A percentile compares a stretch with the other conserved stretches of the same genome.
These are phyloP conservation scores for Cladorrhinum samala DNA, from an alignment of 495 filamentous ascomycete species.

Conservation along the genomic window DNA sequence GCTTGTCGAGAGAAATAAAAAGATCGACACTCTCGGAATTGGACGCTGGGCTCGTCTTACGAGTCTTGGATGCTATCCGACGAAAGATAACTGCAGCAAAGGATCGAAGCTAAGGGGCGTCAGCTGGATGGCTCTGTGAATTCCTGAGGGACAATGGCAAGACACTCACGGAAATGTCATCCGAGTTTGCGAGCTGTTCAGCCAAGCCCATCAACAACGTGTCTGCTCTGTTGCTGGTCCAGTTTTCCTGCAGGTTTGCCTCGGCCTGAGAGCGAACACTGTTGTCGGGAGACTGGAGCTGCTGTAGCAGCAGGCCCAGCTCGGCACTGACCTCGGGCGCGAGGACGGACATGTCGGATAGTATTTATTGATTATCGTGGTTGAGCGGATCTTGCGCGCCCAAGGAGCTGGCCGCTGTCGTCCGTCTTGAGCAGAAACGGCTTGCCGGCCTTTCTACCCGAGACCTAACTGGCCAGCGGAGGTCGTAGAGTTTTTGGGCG, in stretches of 20 bases:
- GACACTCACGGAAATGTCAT: slow-evolving; percentile 57
- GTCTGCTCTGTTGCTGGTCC: slow-evolving; percentile 74
- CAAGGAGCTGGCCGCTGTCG: not conserved
- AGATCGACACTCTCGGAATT: slow-evolving; percentile 70
- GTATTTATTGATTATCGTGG: not conserved
- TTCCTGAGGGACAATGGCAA: slow-evolving; percentile 2
- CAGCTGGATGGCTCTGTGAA: not conserved
- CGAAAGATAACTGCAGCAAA: slow-evolving; percentile 94
- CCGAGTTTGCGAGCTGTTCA: slow-evolving; percentile 72
- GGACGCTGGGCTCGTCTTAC: slow-evolving; percentile 51
- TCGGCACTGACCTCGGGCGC: slow-evolving; percentile 73
- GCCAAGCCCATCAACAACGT: slow-evolving; percentile 86
- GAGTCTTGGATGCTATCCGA: slow-evolving; percentile 80
- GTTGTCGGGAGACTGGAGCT: slow-evolving; percentile 88
- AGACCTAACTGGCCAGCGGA: not conserved
- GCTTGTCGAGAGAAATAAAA: slow-evolving; percentile 65
- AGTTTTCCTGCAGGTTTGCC: slow-evolving; percentile 81
- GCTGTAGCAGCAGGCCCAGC: slow-evolving; percentile 78
- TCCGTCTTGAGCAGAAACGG: not conserved
- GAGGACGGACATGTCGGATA: slow-evolving; percentile 62
- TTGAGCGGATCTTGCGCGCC: not conserved
- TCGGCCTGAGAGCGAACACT: slow-evolving; percentile 75
- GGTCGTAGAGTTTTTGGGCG: not conserved
- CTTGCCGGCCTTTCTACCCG: not conserved
- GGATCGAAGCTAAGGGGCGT: slow-evolving; percentile 58